These are phyloP conservation scores for Mycena olivaceomarginata DNA, from an alignment of 768 basidiomycete genomes.

Conservation along the genomic window DNA sequence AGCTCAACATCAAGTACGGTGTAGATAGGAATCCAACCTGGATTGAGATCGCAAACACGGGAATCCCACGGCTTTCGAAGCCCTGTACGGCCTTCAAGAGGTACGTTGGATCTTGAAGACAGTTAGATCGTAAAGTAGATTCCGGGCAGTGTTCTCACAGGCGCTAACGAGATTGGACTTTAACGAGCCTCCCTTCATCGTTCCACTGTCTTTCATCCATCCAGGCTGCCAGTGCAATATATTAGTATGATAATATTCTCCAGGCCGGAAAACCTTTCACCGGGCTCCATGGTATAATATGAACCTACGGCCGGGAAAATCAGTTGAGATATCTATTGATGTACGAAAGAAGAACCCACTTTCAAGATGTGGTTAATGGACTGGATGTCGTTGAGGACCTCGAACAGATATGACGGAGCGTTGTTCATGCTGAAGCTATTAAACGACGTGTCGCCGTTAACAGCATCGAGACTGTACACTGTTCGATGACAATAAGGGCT, in stretches of 20 bases:
- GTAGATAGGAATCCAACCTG: slow-evolving; percentile 28
- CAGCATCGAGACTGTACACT: slow-evolving; percentile 83
- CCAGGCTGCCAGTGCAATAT: slow-evolving; percentile 69
- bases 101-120: slow-evolving; percentile 77
- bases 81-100: slow-evolving; percentile 84
- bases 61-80: slow-evolving; percentile 75
- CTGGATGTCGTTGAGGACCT: slow-evolving; percentile 77
- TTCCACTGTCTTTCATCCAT: slow-evolving; percentile 85
- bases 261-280: slow-evolving; percentile 58
- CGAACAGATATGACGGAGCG: slow-evolving; percentile 78
- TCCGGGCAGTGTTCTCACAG: neutral
- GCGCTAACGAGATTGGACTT: slow-evolving; percentile 62
- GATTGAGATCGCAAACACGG: slow-evolving; percentile 77
- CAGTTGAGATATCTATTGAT: neutral
- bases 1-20: neutral
- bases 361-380: slow-evolving; percentile 65
- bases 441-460: slow-evolving; percentile 75
- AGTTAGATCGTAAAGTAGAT: neutral
- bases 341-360: slow-evolving; percentile 2
- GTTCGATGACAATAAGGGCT: neutral
- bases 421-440: slow-evolving; percentile 72
- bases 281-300: slow-evolving; percentile 85
- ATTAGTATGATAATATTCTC: neutral
- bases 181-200: slow-evolving; percentile 82
- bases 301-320: slow-evolving; percentile 55